Percentiles rank a stretch among this genome's conserved stretches.
Evolutionary conservation across 164 flowering plant species (phyloP).

Genomic region (Piper betle): DNA sequence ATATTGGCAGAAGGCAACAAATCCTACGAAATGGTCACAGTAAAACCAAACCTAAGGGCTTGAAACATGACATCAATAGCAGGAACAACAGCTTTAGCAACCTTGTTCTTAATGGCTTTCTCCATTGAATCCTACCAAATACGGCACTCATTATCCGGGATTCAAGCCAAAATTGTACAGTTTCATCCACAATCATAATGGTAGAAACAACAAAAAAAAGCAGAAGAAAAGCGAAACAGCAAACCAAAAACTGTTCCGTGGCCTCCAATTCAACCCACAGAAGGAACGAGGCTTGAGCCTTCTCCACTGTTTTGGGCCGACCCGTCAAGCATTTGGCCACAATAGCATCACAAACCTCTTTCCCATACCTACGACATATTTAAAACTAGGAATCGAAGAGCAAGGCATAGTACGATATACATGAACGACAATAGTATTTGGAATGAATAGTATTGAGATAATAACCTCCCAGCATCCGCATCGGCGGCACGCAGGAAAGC

Average conservation of each 20-base stretch:
- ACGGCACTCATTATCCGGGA: not conserved
- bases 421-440: not conserved
- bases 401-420: not conserved
- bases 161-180: not conserved
- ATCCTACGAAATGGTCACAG: not conserved
- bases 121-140: conserved; percentile 89
- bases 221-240: not conserved
- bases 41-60: conserved; percentile 65
- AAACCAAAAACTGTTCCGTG: conserved; percentile 77
- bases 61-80: conserved; percentile 99
- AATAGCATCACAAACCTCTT: conserved; percentile 89
- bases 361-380: conserved; percentile 44
- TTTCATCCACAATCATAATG: not conserved
- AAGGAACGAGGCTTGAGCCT: conserved; percentile 70
- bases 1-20: not conserved
- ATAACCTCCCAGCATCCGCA: conserved; percentile 84
- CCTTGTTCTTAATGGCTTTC: conserved; percentile 95
- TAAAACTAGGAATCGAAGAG: not conserved
- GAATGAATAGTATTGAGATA: not conserved
- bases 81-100: conserved; percentile 98
- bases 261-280: conserved; percentile 98
- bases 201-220: not conserved
- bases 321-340: conserved; percentile 89
- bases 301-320: conserved; percentile 95
- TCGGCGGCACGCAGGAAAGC: conserved; percentile 75